Evolutionary conservation across 2,329 filamentous ascomycete genomes (phyloP).

Genomic region (Chaetomium sp.): DNA sequence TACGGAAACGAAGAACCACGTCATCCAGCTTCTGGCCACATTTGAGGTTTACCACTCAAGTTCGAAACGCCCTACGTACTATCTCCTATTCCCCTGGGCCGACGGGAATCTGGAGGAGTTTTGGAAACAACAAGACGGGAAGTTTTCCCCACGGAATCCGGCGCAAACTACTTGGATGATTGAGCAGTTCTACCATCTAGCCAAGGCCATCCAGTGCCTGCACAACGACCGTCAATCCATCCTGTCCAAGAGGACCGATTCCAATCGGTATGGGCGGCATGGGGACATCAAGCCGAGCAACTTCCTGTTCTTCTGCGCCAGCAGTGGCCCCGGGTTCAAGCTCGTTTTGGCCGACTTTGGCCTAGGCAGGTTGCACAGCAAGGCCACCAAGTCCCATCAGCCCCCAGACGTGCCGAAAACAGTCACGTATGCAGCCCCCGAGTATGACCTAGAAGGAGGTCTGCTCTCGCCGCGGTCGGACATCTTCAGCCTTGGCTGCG

Average conservation of each 20-base stretch:
- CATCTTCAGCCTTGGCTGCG: not conserved
- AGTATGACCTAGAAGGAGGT: not conserved
- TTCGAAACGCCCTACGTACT: not conserved
- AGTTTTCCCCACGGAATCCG: not conserved
- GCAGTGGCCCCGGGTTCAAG: not conserved
- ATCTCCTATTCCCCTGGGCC: not conserved
- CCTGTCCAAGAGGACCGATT: not conserved
- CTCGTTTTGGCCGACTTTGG: not conserved
- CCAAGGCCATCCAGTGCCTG: not conserved
- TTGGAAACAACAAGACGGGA: not conserved
- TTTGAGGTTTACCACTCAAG: not conserved
- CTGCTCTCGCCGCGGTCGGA: not conserved
- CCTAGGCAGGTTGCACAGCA: not conserved
- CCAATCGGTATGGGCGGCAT: not conserved
- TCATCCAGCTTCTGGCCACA: not conserved
- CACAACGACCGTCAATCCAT: not conserved
- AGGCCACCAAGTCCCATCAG: not conserved
- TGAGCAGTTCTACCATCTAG: not conserved
- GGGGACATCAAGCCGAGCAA: not conserved
- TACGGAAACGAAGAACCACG: not conserved
- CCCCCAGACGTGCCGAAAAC: not conserved
- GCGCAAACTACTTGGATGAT: not conserved
- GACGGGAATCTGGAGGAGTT: not conserved
- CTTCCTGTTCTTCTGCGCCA: not conserved
- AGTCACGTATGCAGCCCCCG: not conserved